Conservation (phyloP, 2,329 filamentous ascomycete species). For the Aspergillus sp. region DNA sequence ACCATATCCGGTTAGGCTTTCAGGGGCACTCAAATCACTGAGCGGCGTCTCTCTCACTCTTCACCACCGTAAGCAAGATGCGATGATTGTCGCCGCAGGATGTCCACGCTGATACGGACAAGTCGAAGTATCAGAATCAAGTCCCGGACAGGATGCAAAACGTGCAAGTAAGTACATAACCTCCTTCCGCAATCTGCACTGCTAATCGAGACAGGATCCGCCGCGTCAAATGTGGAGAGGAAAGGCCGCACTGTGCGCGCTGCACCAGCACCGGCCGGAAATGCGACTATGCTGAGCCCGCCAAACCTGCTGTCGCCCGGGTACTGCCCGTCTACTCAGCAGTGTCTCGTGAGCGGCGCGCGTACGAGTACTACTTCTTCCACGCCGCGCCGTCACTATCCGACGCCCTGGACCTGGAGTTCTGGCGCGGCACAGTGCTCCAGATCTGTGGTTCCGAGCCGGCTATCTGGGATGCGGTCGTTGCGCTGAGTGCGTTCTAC, state of each 20-base stretch:
- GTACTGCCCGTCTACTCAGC: slow-evolving; percentile 1
- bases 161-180: too few relatives aligned
- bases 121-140: too few relatives aligned
- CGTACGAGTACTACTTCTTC: slow-evolving; percentile 26
- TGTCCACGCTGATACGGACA: too few relatives aligned
- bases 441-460: slow-evolving; percentile 24
- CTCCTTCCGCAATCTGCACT: slow-evolving; percentile 10
- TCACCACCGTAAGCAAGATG: too few relatives aligned
- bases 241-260: slow-evolving; percentile 19
- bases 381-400: slow-evolving; percentile 17
- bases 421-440: slow-evolving; percentile 23
- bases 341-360: slow-evolving; percentile 20
- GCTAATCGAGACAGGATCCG: slow-evolving; percentile 16
- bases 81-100: too few relatives aligned
- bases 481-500: slow-evolving; percentile 21
- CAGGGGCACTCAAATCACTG: too few relatives aligned
- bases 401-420: slow-evolving; percentile 16
- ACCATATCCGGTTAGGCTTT: too few relatives aligned
- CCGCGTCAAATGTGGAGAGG: slow-evolving; percentile 27
- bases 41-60: too few relatives aligned
- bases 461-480: slow-evolving; percentile 26
- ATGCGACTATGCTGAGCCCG: background rate
- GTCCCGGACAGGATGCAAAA: too few relatives aligned
- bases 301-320: background rate
- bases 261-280: too few relatives aligned